phyloP scores from a whole-genome alignment of 2,329 filamentous ascomycete genomes.

The Scopulariopsis brevicaulis region DNA sequence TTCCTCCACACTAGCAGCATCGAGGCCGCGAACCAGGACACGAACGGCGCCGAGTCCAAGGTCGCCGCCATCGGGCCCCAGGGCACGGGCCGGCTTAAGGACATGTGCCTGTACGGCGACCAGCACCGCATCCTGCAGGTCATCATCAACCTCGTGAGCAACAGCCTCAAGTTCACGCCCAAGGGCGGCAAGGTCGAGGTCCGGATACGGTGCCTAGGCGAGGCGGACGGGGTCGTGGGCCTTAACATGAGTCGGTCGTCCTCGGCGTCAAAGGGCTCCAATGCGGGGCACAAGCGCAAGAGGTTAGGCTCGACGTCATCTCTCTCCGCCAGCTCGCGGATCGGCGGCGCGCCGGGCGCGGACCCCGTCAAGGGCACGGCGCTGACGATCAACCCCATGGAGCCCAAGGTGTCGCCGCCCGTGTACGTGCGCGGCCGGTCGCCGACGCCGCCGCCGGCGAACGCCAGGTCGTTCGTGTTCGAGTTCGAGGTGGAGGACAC shows the following conservation, averaged over 20 bases:
- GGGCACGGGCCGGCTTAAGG: conserved; percentile 59
- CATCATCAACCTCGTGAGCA: conserved; percentile 88
- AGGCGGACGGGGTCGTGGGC: conserved; percentile 26
- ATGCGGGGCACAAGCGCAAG: conserved; percentile 28
- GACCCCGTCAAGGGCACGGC: conserved; percentile 32
- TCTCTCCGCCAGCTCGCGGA: conserved; percentile 36
- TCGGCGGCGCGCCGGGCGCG: conserved; percentile 12
- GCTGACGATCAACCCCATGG: conserved; percentile 51
- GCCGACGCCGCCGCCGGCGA: conserved; percentile 46
- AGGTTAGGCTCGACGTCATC: conserved; percentile 36
- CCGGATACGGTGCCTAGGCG: conserved; percentile 61
- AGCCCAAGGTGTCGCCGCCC: conserved; percentile 38
- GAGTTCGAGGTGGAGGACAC: conserved; percentile 86
- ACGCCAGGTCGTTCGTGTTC: conserved; percentile 59
- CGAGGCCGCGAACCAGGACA: background rate
- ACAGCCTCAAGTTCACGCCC: conserved; percentile 85
- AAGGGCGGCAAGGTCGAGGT: conserved; percentile 64
- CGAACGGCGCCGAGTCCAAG: conserved; percentile 12
- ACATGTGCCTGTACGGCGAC: conserved; percentile 88
- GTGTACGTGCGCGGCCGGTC: conserved; percentile 41
- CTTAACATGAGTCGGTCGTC: conserved; percentile 33
- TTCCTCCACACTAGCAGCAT: conserved; percentile 27
- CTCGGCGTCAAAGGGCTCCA: conserved; percentile 36
- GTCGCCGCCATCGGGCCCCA: conserved; percentile 51
- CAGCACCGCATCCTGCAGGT: conserved; percentile 84